Evolutionary conservation across 2,329 filamentous ascomycete species (phyloP).

Genomic region (Cladosporium sp.): DNA sequence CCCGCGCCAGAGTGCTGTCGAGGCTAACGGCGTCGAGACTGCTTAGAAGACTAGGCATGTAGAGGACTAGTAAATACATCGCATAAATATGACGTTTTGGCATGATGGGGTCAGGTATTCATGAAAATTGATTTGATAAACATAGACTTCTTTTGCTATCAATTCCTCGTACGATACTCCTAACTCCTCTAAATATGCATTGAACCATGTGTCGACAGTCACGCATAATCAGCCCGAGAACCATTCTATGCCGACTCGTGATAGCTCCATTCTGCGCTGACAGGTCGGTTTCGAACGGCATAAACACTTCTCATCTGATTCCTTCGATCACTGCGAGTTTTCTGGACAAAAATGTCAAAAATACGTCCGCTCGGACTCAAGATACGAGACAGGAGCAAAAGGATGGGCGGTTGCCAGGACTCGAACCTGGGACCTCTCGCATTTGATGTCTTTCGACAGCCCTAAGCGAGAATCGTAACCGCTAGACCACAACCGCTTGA

Average conservation of each 20-base stretch:
- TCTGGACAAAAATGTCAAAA: background rate
- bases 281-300: background rate
- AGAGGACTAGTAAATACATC: background rate
- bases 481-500: constrained; percentile 12
- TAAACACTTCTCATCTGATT: background rate
- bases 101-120: background rate
- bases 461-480: constrained; percentile 20
- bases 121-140: background rate
- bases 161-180: background rate
- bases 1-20: constrained; percentile 22
- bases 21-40: constrained; percentile 4
- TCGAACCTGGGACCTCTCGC: constrained; percentile 20
- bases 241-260: background rate
- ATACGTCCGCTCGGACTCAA: background rate
- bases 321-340: background rate
- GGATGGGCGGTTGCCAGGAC: constrained; percentile 3
- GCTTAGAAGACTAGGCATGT: background rate
- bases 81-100: background rate
- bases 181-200: background rate
- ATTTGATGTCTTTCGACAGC: constrained; percentile 7
- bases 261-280: background rate
- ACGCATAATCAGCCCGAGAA: background rate
- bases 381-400: background rate
- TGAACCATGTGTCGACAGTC: background rate
- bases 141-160: background rate